phyloP scores from a whole-genome alignment of 768 basidiomycete species.

The Hypholoma sublateritium region DNA sequence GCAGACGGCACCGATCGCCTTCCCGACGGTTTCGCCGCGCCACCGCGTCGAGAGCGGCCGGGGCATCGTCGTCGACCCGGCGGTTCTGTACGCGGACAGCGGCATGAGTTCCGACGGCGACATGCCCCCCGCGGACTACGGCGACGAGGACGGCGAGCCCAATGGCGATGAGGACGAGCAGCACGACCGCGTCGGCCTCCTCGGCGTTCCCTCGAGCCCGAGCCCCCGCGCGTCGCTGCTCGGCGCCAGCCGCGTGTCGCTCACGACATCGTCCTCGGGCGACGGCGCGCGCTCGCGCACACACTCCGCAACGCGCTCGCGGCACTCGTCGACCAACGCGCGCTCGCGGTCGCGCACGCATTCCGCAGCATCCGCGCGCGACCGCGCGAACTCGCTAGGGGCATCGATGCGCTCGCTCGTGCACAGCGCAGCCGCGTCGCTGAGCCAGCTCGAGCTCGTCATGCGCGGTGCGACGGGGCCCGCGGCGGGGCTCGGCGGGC shows the following conservation, averaged over 20 bases:
- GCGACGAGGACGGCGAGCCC: slow-evolving; percentile 20
- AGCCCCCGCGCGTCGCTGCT: slow-evolving; percentile 47
- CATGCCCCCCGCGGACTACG: slow-evolving; percentile 21
- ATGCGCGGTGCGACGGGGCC: slow-evolving; percentile 26
- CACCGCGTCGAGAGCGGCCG: slow-evolving; percentile 25
- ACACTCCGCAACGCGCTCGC: slow-evolving; percentile 32
- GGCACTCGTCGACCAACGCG: slow-evolving; percentile 32
- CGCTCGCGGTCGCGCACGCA: slow-evolving; percentile 39
- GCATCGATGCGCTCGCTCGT: slow-evolving; percentile 60
- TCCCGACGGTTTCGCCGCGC: slow-evolving; percentile 29
- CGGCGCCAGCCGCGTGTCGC: slow-evolving; percentile 40
- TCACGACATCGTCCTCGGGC: slow-evolving; percentile 21
- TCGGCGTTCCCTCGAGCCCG: slow-evolving; percentile 37
- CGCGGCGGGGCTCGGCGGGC: slow-evolving; percentile 19
- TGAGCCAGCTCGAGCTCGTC: slow-evolving; percentile 57
- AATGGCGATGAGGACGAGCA: slow-evolving; percentile 18
- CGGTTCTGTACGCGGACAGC: slow-evolving; percentile 18
- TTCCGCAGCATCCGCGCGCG: slow-evolving; percentile 34
- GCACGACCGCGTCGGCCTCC: slow-evolving; percentile 31
- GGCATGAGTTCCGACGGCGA: slow-evolving; percentile 11
- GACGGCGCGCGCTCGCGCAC: slow-evolving; percentile 39
- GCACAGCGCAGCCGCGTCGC: slow-evolving; percentile 61
- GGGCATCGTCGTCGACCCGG: slow-evolving; percentile 19
- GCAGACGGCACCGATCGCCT: slow-evolving; percentile 22
- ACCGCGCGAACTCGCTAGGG: slow-evolving; percentile 44